Base-by-base conservation (phyloP, 139 green algal genomes). In the Chlamydomonas sp. region DNA sequence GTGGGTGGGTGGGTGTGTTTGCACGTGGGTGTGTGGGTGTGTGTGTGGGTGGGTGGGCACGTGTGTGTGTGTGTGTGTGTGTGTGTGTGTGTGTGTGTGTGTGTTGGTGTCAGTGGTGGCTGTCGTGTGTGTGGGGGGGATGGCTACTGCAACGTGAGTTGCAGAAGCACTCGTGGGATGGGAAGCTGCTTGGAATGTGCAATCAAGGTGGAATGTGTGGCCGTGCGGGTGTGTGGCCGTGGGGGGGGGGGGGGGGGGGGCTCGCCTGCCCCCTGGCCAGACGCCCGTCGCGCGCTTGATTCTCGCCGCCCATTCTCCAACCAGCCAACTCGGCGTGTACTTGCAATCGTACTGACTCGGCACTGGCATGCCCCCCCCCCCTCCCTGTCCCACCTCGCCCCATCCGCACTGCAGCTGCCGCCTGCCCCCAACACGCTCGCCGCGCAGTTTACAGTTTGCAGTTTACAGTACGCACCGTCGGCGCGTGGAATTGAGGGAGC, bases 1-100 rank as follows among this genome's bases (percentile, higher is more conserved):
- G 6, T 31, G 5, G 47, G 69, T 92, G 47, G 80, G 96, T 60
- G 90, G 95, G 75, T 96, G 90, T 74, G 43, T 54, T 16, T 35
- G 66, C 1, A n/a, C n/a, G n/a, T n/a, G n/a, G n/a, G n/a, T n/a
- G n/a, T n/a, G n/a, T n/a, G n/a, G n/a, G n/a, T n/a, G 6, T 30
- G 6, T 59, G 64, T 38, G 16, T 8, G 6, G 13, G 6, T 31
- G 5, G 47, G 69, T 92, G 47, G 80, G 96, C 57, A 90, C 95
- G 75, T 96, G 90, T 74, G 43, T 54, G 16, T 48, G n/a, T 38
- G 39, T n/a, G 6, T 30, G 6, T 59, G 64, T 38, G 16, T 8
- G 6, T 3, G 6, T 31, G 5, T 37, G 69, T 92, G 47, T 79
- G 96, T 60, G 90, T 95, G 75, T 96, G 90, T 74, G 43, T 54